Base-by-base conservation (phyloP, 306 rosid genomes). In the Begonia loranthoides region DNA sequence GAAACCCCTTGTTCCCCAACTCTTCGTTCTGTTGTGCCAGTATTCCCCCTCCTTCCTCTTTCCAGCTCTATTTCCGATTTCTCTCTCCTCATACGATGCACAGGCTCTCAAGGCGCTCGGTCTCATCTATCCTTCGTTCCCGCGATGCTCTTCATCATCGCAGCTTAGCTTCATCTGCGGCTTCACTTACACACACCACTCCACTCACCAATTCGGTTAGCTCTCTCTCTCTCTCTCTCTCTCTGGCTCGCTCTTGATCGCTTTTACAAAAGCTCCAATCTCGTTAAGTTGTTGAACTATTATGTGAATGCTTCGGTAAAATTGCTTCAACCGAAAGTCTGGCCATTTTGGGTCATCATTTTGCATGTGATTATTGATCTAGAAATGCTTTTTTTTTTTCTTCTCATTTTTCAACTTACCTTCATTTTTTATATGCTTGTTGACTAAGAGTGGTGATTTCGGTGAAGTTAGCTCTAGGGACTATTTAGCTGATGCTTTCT, bases 71-170 rank as follows among this genome's bases (percentile, higher is more conserved):
- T 1, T 17, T 24, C 13, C 40, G 51, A 13, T 1, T 19, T 45
- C 36, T 19, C 60, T 13, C 51, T 41, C 55, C 51, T 12, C 19
- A 28, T 64, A 68, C 17, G 1, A 89, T 89, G 97, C 81, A 89
- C 63, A 68, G 80, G 50, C 82, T 84, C 48, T 52, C 87, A 13
- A 58, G 79, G 22, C 95, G 93, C 59, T 79, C 96, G 14, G 66
- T 76, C 72, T 66, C 82, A 24, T 36, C 82, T 49, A 9, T 73
- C 12, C 72, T 83, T 19, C 87, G 90, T 55, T 45, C 69, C 56
- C 82, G 77, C 58, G 73, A 66, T 59, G 63, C 71, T 0, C 71
- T 63, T 51, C 58, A 63, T 55, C 65, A 21, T 46, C 73, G 76
- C 12, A 58, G 46, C 56, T 52, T 63, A 0, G 75, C 68, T n/a